Evolutionary conservation across 75 land plant species (phyloP), one percentile per base, ranked within the genome.

Genomic region (Pinus albicaulis): DNA sequence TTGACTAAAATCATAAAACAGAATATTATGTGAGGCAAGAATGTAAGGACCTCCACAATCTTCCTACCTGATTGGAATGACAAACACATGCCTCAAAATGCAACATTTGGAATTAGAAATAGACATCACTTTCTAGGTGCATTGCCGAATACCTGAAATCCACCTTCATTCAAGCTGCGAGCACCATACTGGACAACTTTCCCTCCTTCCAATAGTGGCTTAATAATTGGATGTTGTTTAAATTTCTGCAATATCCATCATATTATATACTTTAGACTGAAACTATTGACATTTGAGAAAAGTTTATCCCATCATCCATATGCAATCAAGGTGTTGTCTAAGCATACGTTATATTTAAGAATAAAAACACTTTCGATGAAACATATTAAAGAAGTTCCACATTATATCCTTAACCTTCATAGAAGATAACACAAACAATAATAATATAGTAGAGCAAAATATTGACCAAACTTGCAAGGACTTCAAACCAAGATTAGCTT

Each of bases 81-180:
- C 4, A 15, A 44, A 59, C 12, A 44, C 20, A n/a, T 20, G n/a
- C 14, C 25, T 13, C 11, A 13, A 62, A 19, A 22, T 44, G 2
- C 24, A 31, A 55, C 36, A 20, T 56, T 48, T 48, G 12, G 53
- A 48, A 48, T 48, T 11, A 48, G 12, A 48, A 10, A 48, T 48
- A 48, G 12, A 10, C 53, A 48, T 12, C 53, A 48, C 53, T 48
- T 48, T 48, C 12, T 11, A 48, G 53, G 53, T 48, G 53, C 53
- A 10, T 48, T 48, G 53, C 53, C 13, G 55, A 55, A 24, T 79
- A 92, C 99, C 93, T 97, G 99, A 76, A 85, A 88, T 44, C 99
- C 99, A 61, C 99, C 99, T 85, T 97, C 99, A 86, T 97, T 97
- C 59, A 97, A 81, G 77, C 94, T 88, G 14, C 99, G 99, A 77